These are phyloP conservation scores for Hydrangea macrophylla DNA, from an alignment of 148 eudicot genomes.

Conservation along the genomic window DNA sequence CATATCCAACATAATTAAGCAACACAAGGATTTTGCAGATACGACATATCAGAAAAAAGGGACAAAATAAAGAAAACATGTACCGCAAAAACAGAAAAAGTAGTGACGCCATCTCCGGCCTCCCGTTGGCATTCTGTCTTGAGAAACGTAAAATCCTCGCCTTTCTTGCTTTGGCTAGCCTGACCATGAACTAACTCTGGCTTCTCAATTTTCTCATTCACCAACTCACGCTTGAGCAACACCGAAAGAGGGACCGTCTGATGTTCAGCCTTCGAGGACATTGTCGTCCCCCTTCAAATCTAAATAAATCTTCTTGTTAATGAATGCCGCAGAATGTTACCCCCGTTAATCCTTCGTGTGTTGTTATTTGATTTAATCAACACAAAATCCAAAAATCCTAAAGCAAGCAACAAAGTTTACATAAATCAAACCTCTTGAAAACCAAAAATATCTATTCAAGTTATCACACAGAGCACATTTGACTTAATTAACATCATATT, in stretches of 20 bases:
- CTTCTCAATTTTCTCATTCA: conserved; percentile 78
- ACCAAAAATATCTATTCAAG: too few relatives aligned
- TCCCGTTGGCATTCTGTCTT: conserved; percentile 85
- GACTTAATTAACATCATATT: too few relatives aligned
- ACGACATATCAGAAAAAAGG: too few relatives aligned
- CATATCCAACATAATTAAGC: too few relatives aligned
- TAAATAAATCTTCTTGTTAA: not conserved
- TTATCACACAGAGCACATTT: not conserved
- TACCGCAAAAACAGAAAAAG: conserved; percentile 91
- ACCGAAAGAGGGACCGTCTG: conserved; percentile 84
- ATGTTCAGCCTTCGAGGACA: conserved; percentile 84
- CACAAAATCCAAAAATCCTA: conserved; percentile 21
- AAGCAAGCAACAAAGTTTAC: conserved; percentile 7
- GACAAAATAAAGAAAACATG: too few relatives aligned
- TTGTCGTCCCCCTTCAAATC: conserved; percentile 27
- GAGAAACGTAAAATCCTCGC: conserved; percentile 80
- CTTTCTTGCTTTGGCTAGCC: conserved; percentile 84
- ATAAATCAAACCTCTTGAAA: too few relatives aligned
- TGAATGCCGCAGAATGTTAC: too few relatives aligned
- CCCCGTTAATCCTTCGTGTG: conserved; percentile 8
- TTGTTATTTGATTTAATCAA: conserved; percentile 11
- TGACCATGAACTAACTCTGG: conserved; percentile 73
- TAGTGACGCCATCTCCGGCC: conserved; percentile 81
- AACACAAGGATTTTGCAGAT: too few relatives aligned
- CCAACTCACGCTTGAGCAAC: conserved; percentile 75